Evolutionary conservation across 805 yeast species (phyloP).

Genomic region (Ogataea angusta): DNA sequence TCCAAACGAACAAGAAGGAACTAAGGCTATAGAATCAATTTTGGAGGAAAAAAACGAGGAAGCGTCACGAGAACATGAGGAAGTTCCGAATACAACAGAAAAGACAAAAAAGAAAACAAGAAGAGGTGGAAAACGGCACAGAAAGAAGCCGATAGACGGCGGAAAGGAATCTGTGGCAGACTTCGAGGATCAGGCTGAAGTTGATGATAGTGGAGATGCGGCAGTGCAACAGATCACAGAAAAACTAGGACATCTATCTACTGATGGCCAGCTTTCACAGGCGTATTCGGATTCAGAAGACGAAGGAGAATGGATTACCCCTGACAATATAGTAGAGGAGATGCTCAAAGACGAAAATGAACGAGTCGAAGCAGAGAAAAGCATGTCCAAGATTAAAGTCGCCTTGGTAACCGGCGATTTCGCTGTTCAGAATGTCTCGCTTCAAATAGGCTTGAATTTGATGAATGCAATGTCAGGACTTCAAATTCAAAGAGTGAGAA

Average conservation of each 20-base stretch:
- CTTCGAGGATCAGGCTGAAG: slow-evolving; percentile 3
- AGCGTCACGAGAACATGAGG: slow-evolving; percentile 4
- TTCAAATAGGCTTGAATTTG: slow-evolving; percentile 84
- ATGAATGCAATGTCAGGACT: slow-evolving; percentile 83
- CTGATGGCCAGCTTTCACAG: slow-evolving; percentile 25
- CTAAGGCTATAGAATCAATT: slow-evolving; percentile 5
- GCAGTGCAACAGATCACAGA: slow-evolving; percentile 2
- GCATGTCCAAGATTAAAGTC: slow-evolving; percentile 49
- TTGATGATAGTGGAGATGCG: slow-evolving; percentile 12
- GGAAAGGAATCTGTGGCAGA: slow-evolving; percentile 3
- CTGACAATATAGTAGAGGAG: slow-evolving; percentile 73
- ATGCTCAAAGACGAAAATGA: slow-evolving; percentile 69
- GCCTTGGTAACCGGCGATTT: slow-evolving; percentile 95
- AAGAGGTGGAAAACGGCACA: slow-evolving; percentile 65
- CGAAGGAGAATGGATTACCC: slow-evolving; percentile 88
- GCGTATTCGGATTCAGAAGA: slow-evolving; percentile 73
- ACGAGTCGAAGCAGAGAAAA: slow-evolving; percentile 40
- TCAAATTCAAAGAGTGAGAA: slow-evolving; percentile 79
- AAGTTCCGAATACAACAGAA: slow-evolving; percentile 3
- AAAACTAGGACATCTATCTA: background rate
- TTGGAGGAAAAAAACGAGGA: slow-evolving; percentile 4
- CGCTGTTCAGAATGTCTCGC: slow-evolving; percentile 92
- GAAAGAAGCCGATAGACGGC: slow-evolving; percentile 39
- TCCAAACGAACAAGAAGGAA: slow-evolving; percentile 13
- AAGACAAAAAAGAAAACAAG: slow-evolving; percentile 44